Evolutionary conservation across 2,329 filamentous ascomycete genomes (phyloP), one percentile per base, ranked within the genome.

Genomic region (Pyrenophora graminea): DNA sequence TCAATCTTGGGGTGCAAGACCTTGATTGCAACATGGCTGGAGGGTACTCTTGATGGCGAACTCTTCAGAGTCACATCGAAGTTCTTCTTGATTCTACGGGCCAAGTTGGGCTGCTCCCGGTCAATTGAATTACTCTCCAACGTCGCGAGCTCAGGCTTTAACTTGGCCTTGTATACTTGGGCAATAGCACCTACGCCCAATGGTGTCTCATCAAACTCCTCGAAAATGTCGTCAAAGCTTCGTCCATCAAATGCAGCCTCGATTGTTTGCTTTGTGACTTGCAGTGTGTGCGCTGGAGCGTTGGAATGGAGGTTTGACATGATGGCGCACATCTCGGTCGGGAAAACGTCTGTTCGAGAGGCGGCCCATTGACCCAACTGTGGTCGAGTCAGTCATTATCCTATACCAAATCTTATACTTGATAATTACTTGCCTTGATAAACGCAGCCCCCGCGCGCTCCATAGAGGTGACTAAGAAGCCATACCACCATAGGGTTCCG

Each of bases 341-440:
- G 94, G 70, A 99, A 99, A 68, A 99, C 96, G 74, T 99, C 94
- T 36, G 92, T 90, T 70, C 94, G 83, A 4, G 94, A 97, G 3
- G 94, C 94, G 15, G 94, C 94, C 94, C 94, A 99, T 85, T 99
- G 94, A 13, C 94, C 94, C 47, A 99, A 84, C 86, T 92, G 63
- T 50, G 1, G 41, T 6, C 40, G 19, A n/a, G 47, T 71, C 37
- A 72, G 67, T 31, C 8, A 34, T 13, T 25, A 23, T 5, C 23
- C 2, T 15, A 27, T 2, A 2, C 6, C 15, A 6, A 9, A 17
- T 36, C 21, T 10, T 21, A 21, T 21, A 21, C 6, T 12, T 9
- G 4, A 12, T 2, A 25, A 25, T 39, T 6, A 36, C 56, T 15
- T 75, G 90, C 89, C 83, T 99, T 99, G 77, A 99, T 99, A 69